Base-by-base conservation (phyloP, 495 filamentous ascomycete genomes). In the Thozetella sp. region DNA sequence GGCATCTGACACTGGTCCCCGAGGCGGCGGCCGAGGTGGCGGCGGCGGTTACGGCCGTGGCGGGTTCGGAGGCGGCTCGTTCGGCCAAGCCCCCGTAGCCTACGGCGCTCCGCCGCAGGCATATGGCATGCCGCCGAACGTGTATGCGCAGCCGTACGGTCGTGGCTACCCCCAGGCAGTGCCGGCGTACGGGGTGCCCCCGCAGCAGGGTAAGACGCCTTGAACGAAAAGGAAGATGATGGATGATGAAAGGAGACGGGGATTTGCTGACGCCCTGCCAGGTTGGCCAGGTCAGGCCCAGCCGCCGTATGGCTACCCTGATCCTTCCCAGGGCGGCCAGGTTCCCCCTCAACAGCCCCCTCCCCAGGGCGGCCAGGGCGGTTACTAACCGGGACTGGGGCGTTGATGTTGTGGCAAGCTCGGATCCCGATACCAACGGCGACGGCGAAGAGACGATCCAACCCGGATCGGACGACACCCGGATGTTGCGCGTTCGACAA, bases 1-100 rank as follows among this genome's bases (percentile, higher is more conserved):
- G 72, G 96, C 95, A 53, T 93, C 92, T 50, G 93, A 98, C 73
- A 88, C 88, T 65, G 81, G 84, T 46, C 76, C 83, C 37, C 81
- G 81, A 52, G 82, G 84, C 22, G 80, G 80, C 26, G 80, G 78
- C n/a, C 73, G 84, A 43, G 76, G 83, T 20, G 70, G 75, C 15
- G 63, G 68, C 23, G 67, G 67, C 27, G 67, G 67, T 51, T 71
- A 69, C 50, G 67, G 69, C 34, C 63, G 72, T 37, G 74, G 81
- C 58, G 76, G 78, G 20, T 48, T 48, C 62, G 76, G 72, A 25
- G 76, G 81, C 23, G 69, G 71, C 53, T 70, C 63, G 1, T 73
- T 70, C 25, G 54, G 56, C n/a, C 60, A 65, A 17, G 63, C 67
- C 43, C 66, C 65, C 19, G 69, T 68, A 23, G 63, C 71, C 22